A percentile compares a stretch with the other conserved stretches of the same genome.
phyloP scores from a whole-genome alignment of 768 basidiomycete species.

The Tricholoma sp. region DNA sequence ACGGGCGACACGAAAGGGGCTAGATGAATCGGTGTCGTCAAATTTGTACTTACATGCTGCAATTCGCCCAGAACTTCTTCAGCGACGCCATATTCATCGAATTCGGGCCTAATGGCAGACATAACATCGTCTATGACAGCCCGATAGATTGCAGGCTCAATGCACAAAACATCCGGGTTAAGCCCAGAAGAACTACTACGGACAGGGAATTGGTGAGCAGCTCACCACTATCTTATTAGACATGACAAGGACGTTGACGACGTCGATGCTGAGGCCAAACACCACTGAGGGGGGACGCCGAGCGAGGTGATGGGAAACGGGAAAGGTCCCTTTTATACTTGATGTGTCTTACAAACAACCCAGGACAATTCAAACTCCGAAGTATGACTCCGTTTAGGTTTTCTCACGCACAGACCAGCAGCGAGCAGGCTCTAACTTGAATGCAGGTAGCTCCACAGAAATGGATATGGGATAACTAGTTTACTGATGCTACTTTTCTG shows the following conservation, averaged over 20 bases:
- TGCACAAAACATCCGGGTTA: conserved; percentile 43
- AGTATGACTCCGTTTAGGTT: conserved; percentile 17
- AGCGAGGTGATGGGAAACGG: conserved; percentile 36
- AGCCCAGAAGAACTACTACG: conserved; percentile 52
- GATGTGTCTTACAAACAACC: conserved; percentile 36
- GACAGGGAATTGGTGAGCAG: conserved; percentile 59
- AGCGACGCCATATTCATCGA: conserved; percentile 93
- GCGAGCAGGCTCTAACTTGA: background rate
- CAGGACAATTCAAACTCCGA: conserved; percentile 44
- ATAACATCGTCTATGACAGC: conserved; percentile 97
- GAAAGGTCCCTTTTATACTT: conserved; percentile 46
- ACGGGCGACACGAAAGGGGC: conserved; percentile 7
- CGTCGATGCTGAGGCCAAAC: conserved; percentile 30
- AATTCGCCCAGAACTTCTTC: conserved; percentile 87
- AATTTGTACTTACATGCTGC: conserved; percentile 65
- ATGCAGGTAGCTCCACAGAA: background rate
- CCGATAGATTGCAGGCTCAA: conserved; percentile 90
- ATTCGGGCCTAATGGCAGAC: conserved; percentile 79
- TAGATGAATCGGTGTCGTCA: background rate
- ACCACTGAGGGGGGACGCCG: conserved; percentile 33
- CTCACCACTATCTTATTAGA: conserved; percentile 99
- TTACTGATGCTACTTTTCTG: too few relatives aligned
- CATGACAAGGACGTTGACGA: conserved; percentile 43
- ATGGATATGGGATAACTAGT: too few relatives aligned
- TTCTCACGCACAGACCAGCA: conserved; percentile 43